Conservation (phyloP, 441 rosid genomes). For the Theobroma grandiflorum region DNA sequence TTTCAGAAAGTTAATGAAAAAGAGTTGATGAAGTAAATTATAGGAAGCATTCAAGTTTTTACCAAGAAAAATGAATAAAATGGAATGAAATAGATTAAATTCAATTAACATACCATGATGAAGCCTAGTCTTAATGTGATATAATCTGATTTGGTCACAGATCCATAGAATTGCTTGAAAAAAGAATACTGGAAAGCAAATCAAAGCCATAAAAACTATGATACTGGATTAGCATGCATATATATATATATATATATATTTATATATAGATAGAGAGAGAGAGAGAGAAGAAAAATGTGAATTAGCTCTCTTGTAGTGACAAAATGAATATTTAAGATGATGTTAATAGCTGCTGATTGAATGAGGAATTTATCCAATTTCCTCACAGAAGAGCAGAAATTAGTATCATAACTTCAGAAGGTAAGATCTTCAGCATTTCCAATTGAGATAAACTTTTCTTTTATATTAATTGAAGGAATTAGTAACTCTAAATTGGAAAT, state of each 20-base stretch:
- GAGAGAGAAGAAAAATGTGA: neutral
- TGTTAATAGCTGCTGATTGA: neutral
- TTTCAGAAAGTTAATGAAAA: slow-evolving; percentile 5
- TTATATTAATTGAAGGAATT: neutral
- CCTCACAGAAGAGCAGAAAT: neutral
- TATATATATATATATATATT: too few relatives aligned
- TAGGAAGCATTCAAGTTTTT: neutral
- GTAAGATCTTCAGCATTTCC: neutral
- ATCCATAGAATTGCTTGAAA: slow-evolving; percentile 85
- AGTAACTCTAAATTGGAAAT: neutral
- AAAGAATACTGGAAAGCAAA: slow-evolving; percentile 69
- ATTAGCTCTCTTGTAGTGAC: neutral
- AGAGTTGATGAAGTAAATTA: neutral
- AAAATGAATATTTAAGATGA: neutral
- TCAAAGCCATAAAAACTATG: neutral
- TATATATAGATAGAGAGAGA: too few relatives aligned
- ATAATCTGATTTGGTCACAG: slow-evolving; percentile 84
- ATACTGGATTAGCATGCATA: neutral
- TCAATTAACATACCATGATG: slow-evolving; percentile 56
- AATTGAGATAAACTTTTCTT: neutral
- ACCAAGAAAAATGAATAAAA: neutral
- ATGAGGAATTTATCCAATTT: neutral
- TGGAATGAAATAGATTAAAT: neutral
- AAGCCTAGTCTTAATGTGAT: slow-evolving; percentile 81
- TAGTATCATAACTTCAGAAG: neutral